Evolutionary conservation across 2,329 filamentous ascomycete species (phyloP).

Genomic region (Leptographium radiaticola): DNA sequence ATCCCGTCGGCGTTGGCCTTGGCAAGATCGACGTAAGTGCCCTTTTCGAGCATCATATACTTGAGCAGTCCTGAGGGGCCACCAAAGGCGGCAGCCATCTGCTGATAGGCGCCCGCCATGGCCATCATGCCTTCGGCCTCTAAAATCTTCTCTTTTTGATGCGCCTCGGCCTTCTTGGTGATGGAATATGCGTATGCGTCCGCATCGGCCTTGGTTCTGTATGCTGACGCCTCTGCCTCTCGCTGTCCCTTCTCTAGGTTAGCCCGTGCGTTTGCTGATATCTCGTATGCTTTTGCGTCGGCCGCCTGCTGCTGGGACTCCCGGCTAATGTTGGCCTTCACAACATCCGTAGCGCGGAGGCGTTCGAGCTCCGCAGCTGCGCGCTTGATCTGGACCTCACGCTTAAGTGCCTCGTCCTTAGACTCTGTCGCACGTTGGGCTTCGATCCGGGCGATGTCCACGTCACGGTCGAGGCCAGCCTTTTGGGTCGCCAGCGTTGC

Average conservation of each 20-base stretch:
- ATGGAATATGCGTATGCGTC: slow-evolving; percentile 22
- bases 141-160: slow-evolving; percentile 43
- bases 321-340: slow-evolving; percentile 57
- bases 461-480: slow-evolving; percentile 58
- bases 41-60: slow-evolving; percentile 79
- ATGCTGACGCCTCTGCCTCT: slow-evolving; percentile 22
- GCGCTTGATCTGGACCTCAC: slow-evolving; percentile 62
- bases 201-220: slow-evolving; percentile 34
- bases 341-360: slow-evolving; percentile 63
- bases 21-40: slow-evolving; percentile 64
- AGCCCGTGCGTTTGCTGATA: slow-evolving; percentile 47
- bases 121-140: slow-evolving; percentile 66
- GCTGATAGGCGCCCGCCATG: slow-evolving; percentile 69
- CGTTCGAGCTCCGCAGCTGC: slow-evolving; percentile 71
- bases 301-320: slow-evolving; percentile 58
- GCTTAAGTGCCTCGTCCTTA: slow-evolving; percentile 69
- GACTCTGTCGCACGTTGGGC: slow-evolving; percentile 61
- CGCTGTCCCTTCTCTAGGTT: slow-evolving; percentile 36
- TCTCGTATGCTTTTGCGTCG: slow-evolving; percentile 47
- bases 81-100: slow-evolving; percentile 59
- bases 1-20: slow-evolving; percentile 66
- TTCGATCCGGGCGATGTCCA: slow-evolving; percentile 63
- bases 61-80: slow-evolving; percentile 67
- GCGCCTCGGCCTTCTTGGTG: slow-evolving; percentile 33
- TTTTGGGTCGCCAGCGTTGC: slow-evolving; percentile 61